Evolutionary conservation across 2,329 filamentous ascomycete species (phyloP).

Genomic region (Samsoniella hepiali): DNA sequence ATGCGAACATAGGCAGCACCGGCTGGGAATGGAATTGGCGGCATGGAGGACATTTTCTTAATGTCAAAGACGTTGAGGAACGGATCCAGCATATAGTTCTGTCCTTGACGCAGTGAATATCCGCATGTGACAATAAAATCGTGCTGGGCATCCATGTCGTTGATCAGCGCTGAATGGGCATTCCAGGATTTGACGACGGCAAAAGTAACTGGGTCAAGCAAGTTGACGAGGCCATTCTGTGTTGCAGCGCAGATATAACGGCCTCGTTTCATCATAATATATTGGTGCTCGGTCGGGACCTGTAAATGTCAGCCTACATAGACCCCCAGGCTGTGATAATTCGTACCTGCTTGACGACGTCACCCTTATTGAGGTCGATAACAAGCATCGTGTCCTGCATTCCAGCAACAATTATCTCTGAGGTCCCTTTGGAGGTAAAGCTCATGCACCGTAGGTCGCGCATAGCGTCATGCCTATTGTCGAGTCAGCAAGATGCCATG

Average conservation of each 20-base stretch:
- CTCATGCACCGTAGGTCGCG: constrained; percentile 90
- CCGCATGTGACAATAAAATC: constrained; percentile 96
- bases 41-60: constrained; percentile 82
- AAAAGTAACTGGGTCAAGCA: constrained; percentile 77
- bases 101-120: constrained; percentile 73
- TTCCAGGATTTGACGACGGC: constrained; percentile 82
- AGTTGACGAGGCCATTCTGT: constrained; percentile 74
- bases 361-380: constrained; percentile 66
- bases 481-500: constrained; percentile 22
- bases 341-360: constrained; percentile 62
- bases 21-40: constrained; percentile 87
- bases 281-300: constrained; percentile 70
- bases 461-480: constrained; percentile 66
- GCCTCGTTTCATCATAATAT: constrained; percentile 87
- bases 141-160: constrained; percentile 95
- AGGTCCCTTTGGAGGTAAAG: constrained; percentile 81
- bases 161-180: constrained; percentile 83
- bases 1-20: constrained; percentile 93
- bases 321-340: background rate
- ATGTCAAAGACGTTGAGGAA: constrained; percentile 95
- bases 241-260: constrained; percentile 92
- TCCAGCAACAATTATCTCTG: constrained; percentile 82
- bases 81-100: constrained; percentile 78
- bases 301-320: constrained; percentile 37
- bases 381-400: constrained; percentile 83